Evolutionary conservation across 345 rosid genomes (phyloP).

Genomic region (Kandelia obovata): DNA sequence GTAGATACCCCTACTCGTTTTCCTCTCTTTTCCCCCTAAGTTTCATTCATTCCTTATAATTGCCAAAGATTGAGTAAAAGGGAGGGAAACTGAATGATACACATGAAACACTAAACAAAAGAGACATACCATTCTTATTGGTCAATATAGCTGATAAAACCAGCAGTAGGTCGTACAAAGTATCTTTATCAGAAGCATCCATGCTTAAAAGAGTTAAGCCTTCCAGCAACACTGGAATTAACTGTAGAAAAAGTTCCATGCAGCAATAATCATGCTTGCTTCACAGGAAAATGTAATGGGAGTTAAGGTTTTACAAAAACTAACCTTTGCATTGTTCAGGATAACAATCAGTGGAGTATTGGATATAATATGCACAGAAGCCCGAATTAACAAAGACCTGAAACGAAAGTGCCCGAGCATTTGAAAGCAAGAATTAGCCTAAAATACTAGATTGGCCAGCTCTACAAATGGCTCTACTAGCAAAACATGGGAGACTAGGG

Average conservation of each 20-base stretch:
- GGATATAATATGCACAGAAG: constrained; percentile 62
- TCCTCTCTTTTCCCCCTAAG: no score
- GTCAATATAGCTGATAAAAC: constrained; percentile 77
- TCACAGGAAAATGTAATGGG: constrained; percentile 6
- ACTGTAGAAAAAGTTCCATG: constrained; percentile 32
- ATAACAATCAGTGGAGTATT: constrained; percentile 63
- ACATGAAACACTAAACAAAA: neutral
- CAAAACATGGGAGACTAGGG: neutral
- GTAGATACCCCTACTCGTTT: no score
- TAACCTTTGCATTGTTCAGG: constrained; percentile 67
- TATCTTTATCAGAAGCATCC: constrained; percentile 51
- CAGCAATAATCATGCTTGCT: constrained; percentile 13
- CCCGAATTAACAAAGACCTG: constrained; percentile 63
- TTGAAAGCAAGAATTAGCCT: constrained; percentile 6
- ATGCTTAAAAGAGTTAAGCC: constrained; percentile 49
- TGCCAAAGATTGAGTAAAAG: no score
- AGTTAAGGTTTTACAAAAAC: constrained; percentile 14
- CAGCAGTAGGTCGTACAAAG: constrained; percentile 59
- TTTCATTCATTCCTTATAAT: no score
- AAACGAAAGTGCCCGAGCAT: constrained; percentile 20
- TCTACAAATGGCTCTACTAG: neutral
- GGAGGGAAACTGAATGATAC: neutral
- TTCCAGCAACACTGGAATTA: constrained; percentile 63
- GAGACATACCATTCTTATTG: constrained; percentile 51
- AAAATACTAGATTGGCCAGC: neutral